Conservation (phyloP, 495 filamentous ascomycete species). For the Talaromyces trachyspermus region DNA sequence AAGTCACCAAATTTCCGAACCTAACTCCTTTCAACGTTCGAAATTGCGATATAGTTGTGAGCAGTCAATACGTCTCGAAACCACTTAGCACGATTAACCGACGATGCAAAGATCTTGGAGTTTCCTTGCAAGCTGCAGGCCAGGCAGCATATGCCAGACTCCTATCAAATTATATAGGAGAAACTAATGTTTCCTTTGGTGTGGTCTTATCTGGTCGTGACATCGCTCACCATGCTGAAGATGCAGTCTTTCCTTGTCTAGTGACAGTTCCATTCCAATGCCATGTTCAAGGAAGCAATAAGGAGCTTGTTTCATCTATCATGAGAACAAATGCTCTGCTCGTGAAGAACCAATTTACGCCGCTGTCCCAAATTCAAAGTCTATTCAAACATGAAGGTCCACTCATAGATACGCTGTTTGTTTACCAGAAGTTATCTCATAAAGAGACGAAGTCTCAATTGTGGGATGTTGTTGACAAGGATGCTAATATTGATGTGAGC, state of each 20-base stretch:
- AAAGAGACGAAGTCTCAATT: slow-evolving; percentile 5
- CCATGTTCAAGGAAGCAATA: slow-evolving; percentile 41
- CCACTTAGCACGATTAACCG: slow-evolving; percentile 40
- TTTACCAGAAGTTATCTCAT: slow-evolving; percentile 57
- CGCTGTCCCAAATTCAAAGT: slow-evolving; percentile 58
- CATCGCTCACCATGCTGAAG: slow-evolving; percentile 39
- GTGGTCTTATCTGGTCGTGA: slow-evolving; percentile 66
- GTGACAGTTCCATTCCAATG: slow-evolving; percentile 61
- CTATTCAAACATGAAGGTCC: slow-evolving; percentile 52
- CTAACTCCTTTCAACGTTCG: slow-evolving; percentile 52
- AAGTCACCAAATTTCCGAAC: slow-evolving; percentile 58
- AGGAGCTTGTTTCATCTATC: slow-evolving; percentile 46
- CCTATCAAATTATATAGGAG: slow-evolving; percentile 64
- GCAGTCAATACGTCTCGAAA: slow-evolving; percentile 30
- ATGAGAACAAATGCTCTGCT: slow-evolving; percentile 53
- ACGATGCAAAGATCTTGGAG: slow-evolving; percentile 41
- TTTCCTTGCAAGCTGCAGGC: slow-evolving; percentile 62
- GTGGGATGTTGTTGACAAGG: slow-evolving; percentile 47
- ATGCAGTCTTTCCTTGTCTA: slow-evolving; percentile 63
- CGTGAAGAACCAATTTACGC: slow-evolving; percentile 60
- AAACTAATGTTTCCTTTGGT: slow-evolving; percentile 60
- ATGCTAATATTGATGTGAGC: slow-evolving; percentile 50
- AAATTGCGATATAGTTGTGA: slow-evolving; percentile 24
- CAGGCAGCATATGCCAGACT: slow-evolving; percentile 71
- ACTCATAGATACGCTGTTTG: slow-evolving; percentile 74